Evolutionary conservation across 2,329 filamentous ascomycete species (phyloP), one percentile per base, ranked within the genome.

Genomic region (Botrytis paeoniae): DNA sequence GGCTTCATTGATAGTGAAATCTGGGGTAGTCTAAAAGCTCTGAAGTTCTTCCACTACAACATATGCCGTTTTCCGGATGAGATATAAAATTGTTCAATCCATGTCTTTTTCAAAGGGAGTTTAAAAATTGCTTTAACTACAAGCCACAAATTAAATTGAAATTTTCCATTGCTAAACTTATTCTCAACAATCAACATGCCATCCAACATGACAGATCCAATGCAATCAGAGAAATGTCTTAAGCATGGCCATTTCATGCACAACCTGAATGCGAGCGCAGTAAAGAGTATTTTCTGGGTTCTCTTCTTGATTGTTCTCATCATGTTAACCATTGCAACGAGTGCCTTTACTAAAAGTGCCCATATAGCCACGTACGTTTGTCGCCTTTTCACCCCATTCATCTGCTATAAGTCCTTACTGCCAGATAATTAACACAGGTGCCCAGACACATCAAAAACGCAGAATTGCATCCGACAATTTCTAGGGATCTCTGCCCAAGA

Each of bases 281-380:
- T 85, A 75, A 83, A 84, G 75, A 76, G 82, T 16, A 79, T 86
- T 43, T 86, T 86, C 79, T 87, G 84, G 85, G 73, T 78, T 16
- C 74, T 87, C 68, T 87, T 86, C 76, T 75, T 82, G 35, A 76
- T 81, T 39, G 85, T 85, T 69, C 75, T 86, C 0, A 66, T 83
- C 20, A 77, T 86, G 20, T 80, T 87, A 32, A 86, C 84, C 69
- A 71, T 84, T 18, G 82, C 83, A 12, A 84, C 74, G 76, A 73
- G 74, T 77, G 72, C 74, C 77, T 68, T 78, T 75, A 77, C 77
- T 71, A 57, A 32, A 68, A 68, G 64, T 57, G 16, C 25, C 45
- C 32, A 41, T 51, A 20, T n/a, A n/a, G 57, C 69, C 25, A 62
- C 22, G 32, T 22, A 63, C 41, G 18, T 63, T 62, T 48, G 43